phyloP scores from a whole-genome alignment of 2,329 filamentous ascomycete genomes.

The Neonectria magnoliae region DNA sequence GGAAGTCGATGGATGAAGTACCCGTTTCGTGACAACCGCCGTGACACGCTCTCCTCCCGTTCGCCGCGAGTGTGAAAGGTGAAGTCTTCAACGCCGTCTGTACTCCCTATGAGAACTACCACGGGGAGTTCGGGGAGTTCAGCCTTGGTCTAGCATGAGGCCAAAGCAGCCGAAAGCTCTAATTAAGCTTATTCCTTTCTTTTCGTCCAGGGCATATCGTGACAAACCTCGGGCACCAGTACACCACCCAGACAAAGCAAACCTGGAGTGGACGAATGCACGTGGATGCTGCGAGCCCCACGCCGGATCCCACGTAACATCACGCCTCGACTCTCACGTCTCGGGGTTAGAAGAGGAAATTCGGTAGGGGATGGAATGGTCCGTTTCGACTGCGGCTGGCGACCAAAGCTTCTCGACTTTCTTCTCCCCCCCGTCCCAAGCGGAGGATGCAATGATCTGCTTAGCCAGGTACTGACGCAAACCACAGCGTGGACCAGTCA shows the following conservation, averaged over 20 bases:
- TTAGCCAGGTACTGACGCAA: slow-evolving; percentile 23
- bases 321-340: neutral
- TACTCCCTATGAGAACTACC: too few species aligned
- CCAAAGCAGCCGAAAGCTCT: neutral
- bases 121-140: slow-evolving; percentile 33
- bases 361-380: neutral
- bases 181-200: slow-evolving; percentile 37
- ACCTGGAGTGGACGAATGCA: neutral
- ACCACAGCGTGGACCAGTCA: neutral
- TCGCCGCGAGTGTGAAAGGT: neutral
- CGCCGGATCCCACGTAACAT: slow-evolving; percentile 6
- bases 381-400: neutral
- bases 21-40: slow-evolving; percentile 2
- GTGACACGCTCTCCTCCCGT: neutral
- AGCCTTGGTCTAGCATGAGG: neutral
- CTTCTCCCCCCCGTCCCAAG: neutral
- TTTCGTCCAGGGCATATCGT: neutral
- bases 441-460: slow-evolving; percentile 15
- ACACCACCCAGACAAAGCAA: neutral
- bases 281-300: slow-evolving; percentile 5
- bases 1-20: slow-evolving; percentile 19
- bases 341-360: neutral
- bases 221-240: neutral
- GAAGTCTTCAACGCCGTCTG: neutral
- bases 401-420: neutral